phyloP scores from a whole-genome alignment of 2,329 filamentous ascomycete genomes.

The Ascochyta koolunga region DNA sequence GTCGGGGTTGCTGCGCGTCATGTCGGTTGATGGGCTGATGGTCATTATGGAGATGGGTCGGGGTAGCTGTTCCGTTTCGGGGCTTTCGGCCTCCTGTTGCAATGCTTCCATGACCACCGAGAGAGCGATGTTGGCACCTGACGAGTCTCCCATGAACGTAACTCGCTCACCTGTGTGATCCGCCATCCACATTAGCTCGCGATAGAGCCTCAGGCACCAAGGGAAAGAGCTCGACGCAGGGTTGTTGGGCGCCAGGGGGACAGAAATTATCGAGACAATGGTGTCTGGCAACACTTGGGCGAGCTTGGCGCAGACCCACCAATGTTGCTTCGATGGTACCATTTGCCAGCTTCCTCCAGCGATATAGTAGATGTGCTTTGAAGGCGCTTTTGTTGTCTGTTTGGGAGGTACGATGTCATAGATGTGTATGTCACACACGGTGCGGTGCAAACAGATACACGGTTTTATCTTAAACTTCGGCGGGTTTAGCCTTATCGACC shows the following conservation, averaged over 20 bases:
- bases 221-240: constrained; percentile 58
- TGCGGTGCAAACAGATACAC: constrained; percentile 50
- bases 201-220: constrained; percentile 54
- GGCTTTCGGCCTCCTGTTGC: constrained; percentile 32
- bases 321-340: constrained; percentile 59
- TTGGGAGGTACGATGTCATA: constrained; percentile 51
- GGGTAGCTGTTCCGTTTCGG: constrained; percentile 5
- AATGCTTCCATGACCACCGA: constrained; percentile 50
- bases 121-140: constrained; percentile 61
- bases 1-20: constrained; percentile 54
- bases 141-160: constrained; percentile 61
- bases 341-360: constrained; percentile 63
- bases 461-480: constrained; percentile 40
- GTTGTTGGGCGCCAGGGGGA: constrained; percentile 61
- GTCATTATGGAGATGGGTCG: constrained; percentile 51
- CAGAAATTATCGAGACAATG: constrained; percentile 57
- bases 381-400: constrained; percentile 10
- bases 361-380: constrained; percentile 59
- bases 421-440: constrained; percentile 52
- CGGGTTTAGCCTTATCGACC: constrained; percentile 49
- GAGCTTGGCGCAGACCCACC: constrained; percentile 57
- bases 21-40: constrained; percentile 58
- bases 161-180: constrained; percentile 50
- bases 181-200: constrained; percentile 49
- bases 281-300: constrained; percentile 50